Evolutionary conservation across 164 flowering plant genomes (phyloP).

Genomic region (Taxillus chinensis): DNA sequence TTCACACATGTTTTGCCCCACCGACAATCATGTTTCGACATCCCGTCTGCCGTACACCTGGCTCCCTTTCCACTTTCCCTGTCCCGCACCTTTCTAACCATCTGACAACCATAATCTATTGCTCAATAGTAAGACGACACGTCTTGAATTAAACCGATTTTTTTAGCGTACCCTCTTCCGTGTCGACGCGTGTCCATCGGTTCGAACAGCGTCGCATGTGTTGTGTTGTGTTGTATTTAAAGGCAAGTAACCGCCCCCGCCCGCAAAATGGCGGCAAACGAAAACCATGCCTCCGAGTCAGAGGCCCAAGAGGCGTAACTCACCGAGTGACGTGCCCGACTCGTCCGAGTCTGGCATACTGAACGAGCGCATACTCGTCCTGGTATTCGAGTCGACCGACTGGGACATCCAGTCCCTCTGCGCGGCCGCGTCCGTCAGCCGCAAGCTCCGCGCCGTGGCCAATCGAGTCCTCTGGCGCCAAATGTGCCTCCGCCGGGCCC

Average conservation of each 20-base stretch:
- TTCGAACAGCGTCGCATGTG: too few species aligned
- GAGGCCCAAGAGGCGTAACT: constrained; percentile 12
- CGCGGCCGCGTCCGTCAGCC: constrained; percentile 45
- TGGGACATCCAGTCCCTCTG: constrained; percentile 65
- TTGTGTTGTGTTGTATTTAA: too few species aligned
- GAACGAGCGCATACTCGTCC: constrained; percentile 51
- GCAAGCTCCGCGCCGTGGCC: constrained; percentile 62
- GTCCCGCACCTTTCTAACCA: too few species aligned
- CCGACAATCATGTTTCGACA: too few species aligned
- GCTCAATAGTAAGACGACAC: too few species aligned
- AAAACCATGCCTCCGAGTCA: constrained; percentile 18
- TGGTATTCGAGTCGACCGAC: constrained; percentile 43
- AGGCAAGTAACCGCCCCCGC: neutral
- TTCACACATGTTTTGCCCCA: too few species aligned
- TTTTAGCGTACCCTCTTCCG: too few species aligned
- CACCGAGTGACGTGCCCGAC: constrained; percentile 16
- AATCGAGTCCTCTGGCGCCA: constrained; percentile 64
- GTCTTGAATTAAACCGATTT: too few species aligned
- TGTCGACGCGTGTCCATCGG: too few species aligned
- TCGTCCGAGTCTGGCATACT: constrained; percentile 36
- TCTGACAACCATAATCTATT: too few species aligned
- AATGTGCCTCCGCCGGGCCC: constrained; percentile 58
- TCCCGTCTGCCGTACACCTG: too few species aligned
- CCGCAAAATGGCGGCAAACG: neutral
- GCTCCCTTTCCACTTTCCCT: too few species aligned